These are phyloP conservation scores for Salix suchowensis DNA, from an alignment of 345 rosid species.

Conservation along the genomic window DNA sequence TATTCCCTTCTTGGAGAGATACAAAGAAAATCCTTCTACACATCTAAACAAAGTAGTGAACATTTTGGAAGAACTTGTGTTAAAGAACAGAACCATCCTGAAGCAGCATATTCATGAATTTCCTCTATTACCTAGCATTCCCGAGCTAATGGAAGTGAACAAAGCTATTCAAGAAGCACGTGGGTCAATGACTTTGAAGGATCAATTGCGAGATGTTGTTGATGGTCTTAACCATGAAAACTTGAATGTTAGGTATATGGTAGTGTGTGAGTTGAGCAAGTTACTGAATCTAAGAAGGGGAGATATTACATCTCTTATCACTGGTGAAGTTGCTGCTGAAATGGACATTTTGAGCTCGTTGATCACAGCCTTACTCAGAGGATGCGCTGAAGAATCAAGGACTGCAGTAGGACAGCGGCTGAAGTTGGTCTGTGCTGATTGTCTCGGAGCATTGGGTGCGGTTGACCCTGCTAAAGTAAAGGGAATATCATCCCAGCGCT, in stretches of 20 bases:
- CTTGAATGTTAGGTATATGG: constrained; percentile 97
- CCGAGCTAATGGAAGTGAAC: constrained; percentile 72
- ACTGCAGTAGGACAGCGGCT: constrained; percentile 82
- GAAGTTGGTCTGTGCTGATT: constrained; percentile 86
- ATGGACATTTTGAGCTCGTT: constrained; percentile 81
- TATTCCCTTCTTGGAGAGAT: constrained; percentile 84
- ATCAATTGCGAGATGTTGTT: constrained; percentile 70
- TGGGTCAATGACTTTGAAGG: constrained; percentile 76
- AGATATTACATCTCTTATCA: constrained; percentile 64
- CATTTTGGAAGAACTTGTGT: constrained; percentile 81
- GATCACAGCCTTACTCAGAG: constrained; percentile 75
- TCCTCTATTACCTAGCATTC: constrained; percentile 81
- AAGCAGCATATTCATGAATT: constrained; percentile 89
- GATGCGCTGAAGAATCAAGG: constrained; percentile 98
- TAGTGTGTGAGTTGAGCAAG: constrained; percentile 87
- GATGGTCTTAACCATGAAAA: constrained; percentile 87
- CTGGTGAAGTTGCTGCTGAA: constrained; percentile 69
- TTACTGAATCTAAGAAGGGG: constrained; percentile 63
- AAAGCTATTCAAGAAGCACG: constrained; percentile 90
- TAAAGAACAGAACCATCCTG: constrained; percentile 64
- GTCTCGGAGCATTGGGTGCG: constrained; percentile 95
- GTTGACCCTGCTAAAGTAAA: constrained; percentile 96
- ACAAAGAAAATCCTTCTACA: constrained; percentile 46
- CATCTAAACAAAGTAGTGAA: constrained; percentile 64
- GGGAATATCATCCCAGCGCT: constrained; percentile 64